A percentile compares a stretch with the other conserved stretches of the same genome.
phyloP scores from a whole-genome alignment of 2,329 filamentous ascomycete species.

The Alternaria hordeiaustralica region DNA sequence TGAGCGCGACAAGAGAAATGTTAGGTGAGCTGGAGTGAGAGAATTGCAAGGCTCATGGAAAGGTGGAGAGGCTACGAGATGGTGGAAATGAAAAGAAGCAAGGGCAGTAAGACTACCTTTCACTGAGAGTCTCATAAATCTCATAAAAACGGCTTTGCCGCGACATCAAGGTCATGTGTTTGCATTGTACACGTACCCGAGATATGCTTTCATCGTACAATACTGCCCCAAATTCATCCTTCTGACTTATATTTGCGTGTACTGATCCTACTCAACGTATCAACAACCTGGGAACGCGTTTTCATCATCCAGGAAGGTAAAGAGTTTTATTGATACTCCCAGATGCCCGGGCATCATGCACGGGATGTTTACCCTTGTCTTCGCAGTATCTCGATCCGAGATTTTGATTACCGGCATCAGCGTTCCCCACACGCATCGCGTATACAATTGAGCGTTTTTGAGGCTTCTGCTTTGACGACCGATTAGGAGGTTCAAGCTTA shows the following conservation, averaged over 20 bases:
- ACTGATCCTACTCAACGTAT: not conserved
- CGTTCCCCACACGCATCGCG: not conserved
- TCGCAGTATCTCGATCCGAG: not conserved
- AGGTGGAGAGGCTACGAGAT: not conserved
- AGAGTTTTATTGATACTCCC: not conserved
- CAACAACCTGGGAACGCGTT: not conserved
- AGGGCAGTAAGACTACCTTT: not conserved
- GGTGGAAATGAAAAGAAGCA: not conserved
- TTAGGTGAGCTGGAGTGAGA: slow-evolving; percentile 46
- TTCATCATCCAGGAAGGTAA: not conserved
- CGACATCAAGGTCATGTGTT: too few relatives aligned
- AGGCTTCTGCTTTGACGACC: not conserved
- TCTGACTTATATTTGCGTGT: not conserved
- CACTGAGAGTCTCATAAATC: too few relatives aligned
- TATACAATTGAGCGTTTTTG: not conserved
- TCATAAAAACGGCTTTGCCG: too few relatives aligned
- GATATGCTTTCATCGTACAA: too few relatives aligned
- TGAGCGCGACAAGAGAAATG: slow-evolving; percentile 55
- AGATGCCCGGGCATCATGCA: not conserved
- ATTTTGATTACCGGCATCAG: not conserved
- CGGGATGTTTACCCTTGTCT: not conserved
- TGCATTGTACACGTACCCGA: too few relatives aligned
- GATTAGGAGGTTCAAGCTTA: too few relatives aligned
- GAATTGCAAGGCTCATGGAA: too few relatives aligned
- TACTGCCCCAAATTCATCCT: too few relatives aligned